Evolutionary conservation across 768 basidiomycete genomes (phyloP).

Genomic region (Strobilomyces dryophilus): DNA sequence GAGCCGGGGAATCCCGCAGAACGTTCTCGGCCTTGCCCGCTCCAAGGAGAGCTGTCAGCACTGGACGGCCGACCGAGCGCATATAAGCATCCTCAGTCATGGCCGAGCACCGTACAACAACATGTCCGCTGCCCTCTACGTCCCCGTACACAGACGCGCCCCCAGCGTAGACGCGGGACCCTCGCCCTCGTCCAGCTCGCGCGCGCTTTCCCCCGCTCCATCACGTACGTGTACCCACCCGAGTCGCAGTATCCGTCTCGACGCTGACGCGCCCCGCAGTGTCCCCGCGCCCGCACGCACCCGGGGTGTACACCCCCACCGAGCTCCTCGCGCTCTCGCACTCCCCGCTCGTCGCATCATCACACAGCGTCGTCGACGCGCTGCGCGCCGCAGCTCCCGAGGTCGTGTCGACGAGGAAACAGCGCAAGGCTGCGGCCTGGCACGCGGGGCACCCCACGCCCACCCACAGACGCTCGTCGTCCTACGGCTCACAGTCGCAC

Average conservation of each 20-base stretch:
- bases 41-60: too few relatives aligned
- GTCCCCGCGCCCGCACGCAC: not conserved
- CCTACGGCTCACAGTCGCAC: constrained; percentile 8
- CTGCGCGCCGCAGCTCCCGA: constrained; percentile 24
- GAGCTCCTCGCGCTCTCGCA: constrained; percentile 22
- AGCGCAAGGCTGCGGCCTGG: constrained; percentile 26
- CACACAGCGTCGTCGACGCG: not conserved
- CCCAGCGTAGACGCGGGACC: constrained; percentile 1
- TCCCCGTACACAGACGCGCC: constrained; percentile 39
- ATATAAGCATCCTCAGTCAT: not conserved
- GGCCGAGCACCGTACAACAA: too few relatives aligned
- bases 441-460: constrained; percentile 5
- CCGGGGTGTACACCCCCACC: constrained; percentile 23
- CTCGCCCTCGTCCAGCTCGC: constrained; percentile 12
- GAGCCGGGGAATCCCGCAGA: constrained; percentile 7
- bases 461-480: not conserved
- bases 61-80: not conserved
- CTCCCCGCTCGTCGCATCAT: constrained; percentile 19
- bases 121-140: constrained; percentile 34
- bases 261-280: not conserved
- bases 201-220: constrained; percentile 1
- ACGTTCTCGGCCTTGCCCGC: constrained; percentile 8
- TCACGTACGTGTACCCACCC: constrained; percentile 1
- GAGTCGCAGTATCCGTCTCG: too few relatives aligned
- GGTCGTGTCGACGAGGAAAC: constrained; percentile 23